These are phyloP conservation scores for Prillingera fragicola DNA, from an alignment of 1,284 basidiomycete genomes.

Conservation along the genomic window DNA sequence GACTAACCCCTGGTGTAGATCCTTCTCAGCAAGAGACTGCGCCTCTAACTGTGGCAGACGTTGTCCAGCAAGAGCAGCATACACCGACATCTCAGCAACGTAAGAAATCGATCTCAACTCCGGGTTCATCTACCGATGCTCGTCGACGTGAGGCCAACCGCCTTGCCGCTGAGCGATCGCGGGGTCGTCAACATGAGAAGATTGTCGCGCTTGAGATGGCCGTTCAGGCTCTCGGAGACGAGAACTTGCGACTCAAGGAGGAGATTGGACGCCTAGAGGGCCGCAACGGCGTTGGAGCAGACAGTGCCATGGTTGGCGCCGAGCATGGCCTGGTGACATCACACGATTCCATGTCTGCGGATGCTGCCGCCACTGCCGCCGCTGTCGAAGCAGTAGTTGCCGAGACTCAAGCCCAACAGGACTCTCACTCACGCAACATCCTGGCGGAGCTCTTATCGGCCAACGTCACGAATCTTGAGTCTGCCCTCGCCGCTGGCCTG, in stretches of 20 bases:
- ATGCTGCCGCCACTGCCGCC: not conserved
- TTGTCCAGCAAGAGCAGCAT: not conserved
- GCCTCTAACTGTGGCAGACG: not conserved
- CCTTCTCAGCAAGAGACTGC: not conserved
- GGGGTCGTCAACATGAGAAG: conserved; percentile 37
- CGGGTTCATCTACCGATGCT: conserved; percentile 27
- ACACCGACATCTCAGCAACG: not conserved
- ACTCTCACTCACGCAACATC: conserved; percentile 36
- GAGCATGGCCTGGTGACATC: no score
- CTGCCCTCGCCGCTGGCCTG: conserved; percentile 19
- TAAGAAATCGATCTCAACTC: not conserved
- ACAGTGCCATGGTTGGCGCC: not conserved
- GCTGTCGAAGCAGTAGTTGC: not conserved
- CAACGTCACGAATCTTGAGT: conserved; percentile 7
- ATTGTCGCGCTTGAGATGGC: conserved; percentile 33
- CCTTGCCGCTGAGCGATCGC: conserved; percentile 44
- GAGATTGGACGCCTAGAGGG: conserved; percentile 33
- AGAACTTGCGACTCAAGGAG: conserved; percentile 38
- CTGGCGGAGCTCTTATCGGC: conserved; percentile 35
- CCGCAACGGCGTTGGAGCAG: conserved; percentile 2
- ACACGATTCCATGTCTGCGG: not conserved
- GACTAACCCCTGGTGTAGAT: not conserved
- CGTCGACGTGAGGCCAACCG: conserved; percentile 45
- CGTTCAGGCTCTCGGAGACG: conserved; percentile 29
- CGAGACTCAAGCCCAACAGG: conserved; percentile 22